phyloP scores from a whole-genome alignment of 148 eudicot species.

The Mesembryanthemum crystallinum region DNA sequence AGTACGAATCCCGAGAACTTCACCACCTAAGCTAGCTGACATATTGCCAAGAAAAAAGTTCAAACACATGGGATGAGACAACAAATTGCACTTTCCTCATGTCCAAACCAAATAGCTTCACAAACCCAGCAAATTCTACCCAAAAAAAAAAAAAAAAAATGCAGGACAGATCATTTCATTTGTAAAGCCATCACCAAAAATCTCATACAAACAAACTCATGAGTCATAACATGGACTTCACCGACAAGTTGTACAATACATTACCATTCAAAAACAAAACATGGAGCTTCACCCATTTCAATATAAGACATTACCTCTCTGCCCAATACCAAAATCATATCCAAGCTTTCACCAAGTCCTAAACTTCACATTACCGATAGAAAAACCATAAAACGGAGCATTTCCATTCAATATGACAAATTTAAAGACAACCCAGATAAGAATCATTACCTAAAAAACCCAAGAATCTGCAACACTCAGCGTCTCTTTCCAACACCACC shows the following conservation, averaged over 20 bases:
- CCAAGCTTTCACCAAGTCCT: not conserved
- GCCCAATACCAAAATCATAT: not conserved
- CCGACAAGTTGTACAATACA: constrained; percentile 1
- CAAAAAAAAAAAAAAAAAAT: not conserved
- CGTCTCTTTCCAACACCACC: not conserved
- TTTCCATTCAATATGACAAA: constrained; percentile 3
- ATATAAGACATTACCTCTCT: constrained; percentile 14
- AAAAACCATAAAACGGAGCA: not conserved
- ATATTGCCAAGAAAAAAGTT: not conserved
- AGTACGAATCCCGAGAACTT: not conserved
- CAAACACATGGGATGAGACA: not conserved
- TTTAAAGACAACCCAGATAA: constrained; percentile 27
- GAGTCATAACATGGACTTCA: not conserved
- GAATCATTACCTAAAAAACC: not conserved
- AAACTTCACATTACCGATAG: not conserved
- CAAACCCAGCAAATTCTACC: not conserved
- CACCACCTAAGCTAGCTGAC: not conserved
- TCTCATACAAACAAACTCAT: not conserved
- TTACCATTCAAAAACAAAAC: constrained; percentile 5
- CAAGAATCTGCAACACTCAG: constrained; percentile 5
- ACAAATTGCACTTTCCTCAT: not conserved
- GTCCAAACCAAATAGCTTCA: not conserved
- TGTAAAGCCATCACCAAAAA: not conserved
- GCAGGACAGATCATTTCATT: not conserved
- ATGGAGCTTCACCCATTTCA: constrained; percentile 14